Percentiles rank a stretch among this genome's conserved stretches.
These are phyloP conservation scores for Cochlearia excelsa DNA, from an alignment of 345 rosid genomes.

Conservation along the genomic window DNA sequence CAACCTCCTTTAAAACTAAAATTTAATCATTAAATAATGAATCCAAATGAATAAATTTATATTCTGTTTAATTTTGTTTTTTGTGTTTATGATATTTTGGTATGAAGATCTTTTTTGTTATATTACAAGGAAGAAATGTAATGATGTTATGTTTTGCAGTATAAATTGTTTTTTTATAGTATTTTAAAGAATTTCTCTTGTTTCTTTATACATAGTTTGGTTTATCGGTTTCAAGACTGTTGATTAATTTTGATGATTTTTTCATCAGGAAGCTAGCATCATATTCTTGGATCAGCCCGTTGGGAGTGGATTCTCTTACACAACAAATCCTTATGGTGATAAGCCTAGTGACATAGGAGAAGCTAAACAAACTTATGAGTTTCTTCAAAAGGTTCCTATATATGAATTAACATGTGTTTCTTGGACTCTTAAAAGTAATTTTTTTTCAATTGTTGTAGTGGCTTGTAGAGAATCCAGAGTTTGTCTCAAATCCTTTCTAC, in stretches of 20 bases:
- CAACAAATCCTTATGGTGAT: slow-evolving; percentile 33
- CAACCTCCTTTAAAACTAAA: too few species aligned
- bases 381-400: slow-evolving; percentile 13
- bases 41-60: too few species aligned
- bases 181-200: too few species aligned
- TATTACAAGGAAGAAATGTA: too few species aligned
- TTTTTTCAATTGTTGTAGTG: neutral
- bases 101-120: too few species aligned
- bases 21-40: too few species aligned
- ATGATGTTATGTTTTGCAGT: too few species aligned
- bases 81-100: too few species aligned
- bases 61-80: too few species aligned
- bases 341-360: slow-evolving; percentile 41
- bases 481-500: slow-evolving; percentile 8
- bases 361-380: slow-evolving; percentile 30
- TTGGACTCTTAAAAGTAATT: neutral
- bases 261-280: slow-evolving; percentile 18
- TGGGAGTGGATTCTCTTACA: slow-evolving; percentile 68
- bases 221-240: neutral
- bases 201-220: too few species aligned
- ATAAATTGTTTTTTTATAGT: neutral
- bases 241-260: neutral
- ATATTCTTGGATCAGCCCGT: slow-evolving; percentile 45
- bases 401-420: neutral
- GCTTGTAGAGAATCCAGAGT: slow-evolving; percentile 11